Conservation (phyloP, 2,329 filamentous ascomycete species). For the Phialophora verrucosa region DNA sequence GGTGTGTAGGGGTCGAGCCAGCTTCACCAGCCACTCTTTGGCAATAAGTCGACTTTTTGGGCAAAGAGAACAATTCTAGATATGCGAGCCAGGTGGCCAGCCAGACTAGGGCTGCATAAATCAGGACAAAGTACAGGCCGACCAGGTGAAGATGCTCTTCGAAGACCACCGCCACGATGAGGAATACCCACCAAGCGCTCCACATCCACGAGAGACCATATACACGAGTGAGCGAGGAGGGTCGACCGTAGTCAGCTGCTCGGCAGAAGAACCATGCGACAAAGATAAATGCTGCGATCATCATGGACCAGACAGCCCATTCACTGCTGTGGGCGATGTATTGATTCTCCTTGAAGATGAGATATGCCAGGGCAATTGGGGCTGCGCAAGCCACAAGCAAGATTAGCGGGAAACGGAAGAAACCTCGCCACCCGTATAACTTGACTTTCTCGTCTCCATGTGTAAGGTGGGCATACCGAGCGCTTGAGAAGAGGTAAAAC, state of each 20-base stretch:
- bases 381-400: constrained; percentile 70
- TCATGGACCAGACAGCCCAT: constrained; percentile 89
- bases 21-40: constrained; percentile 58
- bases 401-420: constrained; percentile 82
- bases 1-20: constrained; percentile 44
- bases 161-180: constrained; percentile 75
- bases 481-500: constrained; percentile 83
- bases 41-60: constrained; percentile 72
- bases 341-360: constrained; percentile 83
- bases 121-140: constrained; percentile 79
- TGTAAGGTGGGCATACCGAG: constrained; percentile 64
- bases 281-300: constrained; percentile 79
- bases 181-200: constrained; percentile 70
- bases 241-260: constrained; percentile 77
- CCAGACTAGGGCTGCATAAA: constrained; percentile 78
- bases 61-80: constrained; percentile 78
- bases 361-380: constrained; percentile 73
- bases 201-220: constrained; percentile 88
- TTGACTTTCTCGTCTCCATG: constrained; percentile 65
- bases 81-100: constrained; percentile 76
- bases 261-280: constrained; percentile 82
- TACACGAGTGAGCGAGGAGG: constrained; percentile 81
- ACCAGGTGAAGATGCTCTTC: constrained; percentile 75
- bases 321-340: constrained; percentile 88
- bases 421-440: constrained; percentile 77